phyloP scores from a whole-genome alignment of 345 rosid genomes.

The Arabis hirsuta region DNA sequence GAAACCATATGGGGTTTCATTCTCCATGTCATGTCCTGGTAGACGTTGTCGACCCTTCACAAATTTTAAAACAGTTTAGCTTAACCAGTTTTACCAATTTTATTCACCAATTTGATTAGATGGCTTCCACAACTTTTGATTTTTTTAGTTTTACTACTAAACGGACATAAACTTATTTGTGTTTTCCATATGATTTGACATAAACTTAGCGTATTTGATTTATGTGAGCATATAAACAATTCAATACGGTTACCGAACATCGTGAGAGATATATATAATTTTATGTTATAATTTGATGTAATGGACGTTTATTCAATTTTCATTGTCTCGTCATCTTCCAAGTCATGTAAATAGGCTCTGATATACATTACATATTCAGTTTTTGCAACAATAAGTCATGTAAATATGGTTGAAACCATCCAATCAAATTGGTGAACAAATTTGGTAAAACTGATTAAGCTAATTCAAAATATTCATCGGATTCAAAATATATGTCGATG shows the following conservation, averaged over 20 bases:
- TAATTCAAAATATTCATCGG: neutral
- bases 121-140: neutral
- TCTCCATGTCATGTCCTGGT: too few relatives aligned
- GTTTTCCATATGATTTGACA: too few relatives aligned
- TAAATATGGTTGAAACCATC: neutral
- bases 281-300: too few relatives aligned
- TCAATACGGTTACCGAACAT: constrained; percentile 3
- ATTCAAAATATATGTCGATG: neutral
- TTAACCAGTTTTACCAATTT: neutral
- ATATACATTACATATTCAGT: neutral
- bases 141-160: too few relatives aligned
- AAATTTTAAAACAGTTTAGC: too few relatives aligned
- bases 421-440: neutral
- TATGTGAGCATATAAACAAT: constrained; percentile 8
- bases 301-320: neutral
- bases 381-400: constrained; percentile 1
- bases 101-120: neutral
- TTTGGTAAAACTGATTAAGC: neutral
- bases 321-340: constrained; percentile 11
- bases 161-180: too few relatives aligned
- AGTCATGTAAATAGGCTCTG: constrained; percentile 9
- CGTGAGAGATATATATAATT: neutral
- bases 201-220: too few relatives aligned
- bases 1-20: too few relatives aligned
- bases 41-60: too few relatives aligned